phyloP scores from a whole-genome alignment of 169 alveolate genomes.

The Eimeria maxima region DNA sequence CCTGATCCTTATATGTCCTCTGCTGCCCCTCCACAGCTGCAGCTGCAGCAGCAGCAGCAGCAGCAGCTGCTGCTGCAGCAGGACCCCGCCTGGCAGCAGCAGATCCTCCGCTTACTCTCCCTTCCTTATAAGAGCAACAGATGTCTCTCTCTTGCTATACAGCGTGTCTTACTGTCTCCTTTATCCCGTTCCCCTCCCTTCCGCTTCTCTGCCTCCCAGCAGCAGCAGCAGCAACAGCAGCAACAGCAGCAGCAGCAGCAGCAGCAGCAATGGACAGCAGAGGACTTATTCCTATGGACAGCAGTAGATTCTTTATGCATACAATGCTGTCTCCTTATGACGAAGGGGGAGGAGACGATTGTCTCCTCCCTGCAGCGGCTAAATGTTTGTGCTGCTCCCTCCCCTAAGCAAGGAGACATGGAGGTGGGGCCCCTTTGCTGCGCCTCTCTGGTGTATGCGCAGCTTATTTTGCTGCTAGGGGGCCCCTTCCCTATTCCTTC shows the following conservation, averaged over 20 bases:
- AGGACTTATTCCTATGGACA: background rate
- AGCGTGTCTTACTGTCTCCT: background rate
- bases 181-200: background rate
- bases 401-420: conserved; percentile 61
- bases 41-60: conserved; percentile 59
- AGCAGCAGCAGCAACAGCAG: conserved; percentile 25
- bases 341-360: background rate
- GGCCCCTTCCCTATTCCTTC: conserved; percentile 28
- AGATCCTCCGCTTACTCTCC: background rate
- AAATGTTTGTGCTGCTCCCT: conserved; percentile 30
- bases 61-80: background rate
- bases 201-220: background rate
- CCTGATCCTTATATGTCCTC: background rate
- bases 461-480: background rate
- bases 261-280: conserved; percentile 27
- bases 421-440: conserved; percentile 6
- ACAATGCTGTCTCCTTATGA: background rate
- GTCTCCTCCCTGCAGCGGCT: conserved; percentile 24
- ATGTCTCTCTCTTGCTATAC: background rate
- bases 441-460: conserved; percentile 37
- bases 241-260: conserved; percentile 46
- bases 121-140: background rate
- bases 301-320: background rate
- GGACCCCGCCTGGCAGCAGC: background rate
- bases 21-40: conserved; percentile 18